phyloP scores from a whole-genome alignment of 257 asterid genomes.

The Fraxinus anomala region DNA sequence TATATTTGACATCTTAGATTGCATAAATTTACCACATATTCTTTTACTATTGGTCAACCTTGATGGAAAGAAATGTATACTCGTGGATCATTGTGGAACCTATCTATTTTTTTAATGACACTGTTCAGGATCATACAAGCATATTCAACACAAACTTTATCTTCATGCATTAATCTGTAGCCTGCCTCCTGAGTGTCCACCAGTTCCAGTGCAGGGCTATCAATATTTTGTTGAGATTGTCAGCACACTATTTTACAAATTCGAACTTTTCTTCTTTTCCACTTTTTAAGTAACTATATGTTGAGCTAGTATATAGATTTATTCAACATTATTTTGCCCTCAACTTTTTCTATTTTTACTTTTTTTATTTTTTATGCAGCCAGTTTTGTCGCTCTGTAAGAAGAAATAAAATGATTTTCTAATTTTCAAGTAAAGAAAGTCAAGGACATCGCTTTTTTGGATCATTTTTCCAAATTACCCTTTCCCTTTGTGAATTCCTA shows the following conservation, averaged over 20 bases:
- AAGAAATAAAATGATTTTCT: too few species aligned
- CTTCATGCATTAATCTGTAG: neutral
- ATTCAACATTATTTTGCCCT: neutral
- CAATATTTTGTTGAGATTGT: neutral
- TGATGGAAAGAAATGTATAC: neutral
- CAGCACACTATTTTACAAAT: neutral
- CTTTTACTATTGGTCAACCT: neutral
- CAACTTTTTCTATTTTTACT: neutral
- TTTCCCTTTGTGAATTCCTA: neutral
- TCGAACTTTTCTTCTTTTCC: neutral
- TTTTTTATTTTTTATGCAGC: neutral
- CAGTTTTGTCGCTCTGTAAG: neutral
- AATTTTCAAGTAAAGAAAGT: neutral
- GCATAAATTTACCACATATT: neutral
- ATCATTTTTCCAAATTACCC: neutral
- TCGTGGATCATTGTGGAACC: neutral
- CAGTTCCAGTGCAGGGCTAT: neutral
- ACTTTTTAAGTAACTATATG: neutral
- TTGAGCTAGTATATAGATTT: neutral
- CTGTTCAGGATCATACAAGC: conserved; percentile 17
- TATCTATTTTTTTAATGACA: too few species aligned
- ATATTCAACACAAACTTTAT: neutral
- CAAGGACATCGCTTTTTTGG: conserved; percentile 13
- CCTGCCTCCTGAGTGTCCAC: neutral
- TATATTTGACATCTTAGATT: neutral